Evolutionary conservation across 75 land plant genomes (phyloP).

Genomic region (Cryptomeria japonica): DNA sequence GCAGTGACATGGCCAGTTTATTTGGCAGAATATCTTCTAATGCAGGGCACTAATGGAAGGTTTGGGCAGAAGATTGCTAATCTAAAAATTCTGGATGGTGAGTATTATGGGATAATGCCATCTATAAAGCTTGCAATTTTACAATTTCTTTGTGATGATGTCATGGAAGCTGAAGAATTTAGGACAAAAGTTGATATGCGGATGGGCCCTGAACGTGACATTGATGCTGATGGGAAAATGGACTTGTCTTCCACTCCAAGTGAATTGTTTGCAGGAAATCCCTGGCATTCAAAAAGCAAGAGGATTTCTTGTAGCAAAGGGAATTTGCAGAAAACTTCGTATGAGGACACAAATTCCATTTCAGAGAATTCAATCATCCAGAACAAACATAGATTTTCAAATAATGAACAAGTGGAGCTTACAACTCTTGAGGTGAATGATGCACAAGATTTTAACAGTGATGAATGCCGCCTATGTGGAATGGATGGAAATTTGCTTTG

Average conservation of each 20-base stretch:
- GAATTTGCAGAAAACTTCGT: neutral
- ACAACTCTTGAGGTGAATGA: constrained; percentile 9
- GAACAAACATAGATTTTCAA: neutral
- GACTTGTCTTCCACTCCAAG: neutral
- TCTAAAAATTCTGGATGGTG: constrained; percentile 26
- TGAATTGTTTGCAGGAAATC: neutral
- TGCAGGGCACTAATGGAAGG: constrained; percentile 35
- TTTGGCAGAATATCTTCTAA: constrained; percentile 53
- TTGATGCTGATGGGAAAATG: constrained; percentile 20
- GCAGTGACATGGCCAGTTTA: constrained; percentile 81
- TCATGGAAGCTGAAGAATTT: constrained; percentile 64
- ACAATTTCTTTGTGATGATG: constrained; percentile 86
- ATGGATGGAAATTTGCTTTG: constrained; percentile 93
- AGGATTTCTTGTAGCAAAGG: constrained; percentile 5
- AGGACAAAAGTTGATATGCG: constrained; percentile 67
- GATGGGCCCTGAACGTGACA: constrained; percentile 34
- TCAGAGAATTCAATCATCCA: neutral
- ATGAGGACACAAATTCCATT: neutral
- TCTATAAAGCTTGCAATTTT: constrained; percentile 55
- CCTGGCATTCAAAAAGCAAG: constrained; percentile 8
- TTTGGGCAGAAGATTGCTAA: constrained; percentile 34
- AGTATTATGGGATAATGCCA: constrained; percentile 53
- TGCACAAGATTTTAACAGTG: constrained; percentile 66
- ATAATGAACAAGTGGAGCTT: neutral
- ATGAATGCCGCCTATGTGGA: constrained; percentile 88